Evolutionary conservation across 495 filamentous ascomycete genomes (phyloP), one percentile per base, ranked within the genome.

Genomic region (Echria macrotheca): DNA sequence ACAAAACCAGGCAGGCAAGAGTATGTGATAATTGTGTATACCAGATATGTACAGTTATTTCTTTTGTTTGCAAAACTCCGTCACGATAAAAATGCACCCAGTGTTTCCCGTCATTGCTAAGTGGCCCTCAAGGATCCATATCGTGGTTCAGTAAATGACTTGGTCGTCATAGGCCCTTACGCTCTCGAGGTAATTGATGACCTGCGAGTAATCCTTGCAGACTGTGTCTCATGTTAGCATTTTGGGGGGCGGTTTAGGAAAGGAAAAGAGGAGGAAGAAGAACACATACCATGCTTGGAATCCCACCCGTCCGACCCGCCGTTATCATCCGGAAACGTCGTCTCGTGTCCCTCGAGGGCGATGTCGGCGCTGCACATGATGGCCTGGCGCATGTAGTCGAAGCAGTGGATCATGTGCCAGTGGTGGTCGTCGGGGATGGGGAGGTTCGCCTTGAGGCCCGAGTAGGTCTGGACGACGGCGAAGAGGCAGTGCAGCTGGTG

Each of bases 371-470:
- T 65, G 41, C 71, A 74, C 65, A 73, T 65, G 38, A 74, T 72
- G 14, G 71, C 67, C 43, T 69, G 58, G 26, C 71, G 59, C 66
- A 74, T 68, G 45, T 73, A 73, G 49, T 73, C 70, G 49, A 74
- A 72, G 59, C 71, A 74, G 56, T 74, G 71, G 21, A 69, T 69
- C 68, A 73, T 72, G 47, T 74, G 71, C 71, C 71, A 72, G 47
- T 74, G 69, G 56, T 72, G 68, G 48, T 74, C 71, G 18, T 69
- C 66, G 33, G 69, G 69, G 24, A 74, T 54, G 15, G 63, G 43
- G 28, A 60, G 57, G 39, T 64, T 60, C 6, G 63, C 58, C 6
- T 60, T 66, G 15, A 74, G 52, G 15, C 67, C 69, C 7, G 68
- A 72, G 56, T 72, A 74, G 0, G 66, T 69, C 36, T 74, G 65